Conservation (phyloP, 2,329 filamentous ascomycete genomes). For the Aciculosporium take region DNA sequence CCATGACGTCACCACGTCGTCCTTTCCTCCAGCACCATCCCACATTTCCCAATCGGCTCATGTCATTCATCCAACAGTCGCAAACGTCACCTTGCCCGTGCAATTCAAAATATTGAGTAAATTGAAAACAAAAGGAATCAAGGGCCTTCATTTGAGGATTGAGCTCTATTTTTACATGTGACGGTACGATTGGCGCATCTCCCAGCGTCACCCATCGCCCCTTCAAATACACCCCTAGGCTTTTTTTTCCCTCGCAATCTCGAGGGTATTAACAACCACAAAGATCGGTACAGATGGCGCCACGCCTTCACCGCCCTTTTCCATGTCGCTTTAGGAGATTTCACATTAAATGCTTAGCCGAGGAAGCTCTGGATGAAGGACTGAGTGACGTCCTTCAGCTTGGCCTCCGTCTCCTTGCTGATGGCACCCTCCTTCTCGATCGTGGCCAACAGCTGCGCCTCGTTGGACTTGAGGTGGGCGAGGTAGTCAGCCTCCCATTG, state of each 20-base stretch:
- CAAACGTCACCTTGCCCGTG: background rate
- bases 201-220: conserved; percentile 30
- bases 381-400: conserved; percentile 60
- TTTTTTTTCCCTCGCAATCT: conserved; percentile 29
- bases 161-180: conserved; percentile 49
- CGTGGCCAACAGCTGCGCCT: conserved; percentile 65
- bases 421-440: conserved; percentile 94
- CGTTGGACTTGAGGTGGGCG: conserved; percentile 79
- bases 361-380: conserved; percentile 91
- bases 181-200: conserved; percentile 34
- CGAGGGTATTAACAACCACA: conserved; percentile 24
- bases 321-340: conserved; percentile 17
- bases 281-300: conserved; percentile 36
- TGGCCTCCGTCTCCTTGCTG: conserved; percentile 84
- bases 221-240: conserved; percentile 32
- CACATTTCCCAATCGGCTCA: too few relatives aligned
- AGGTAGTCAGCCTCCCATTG: conserved; percentile 93
- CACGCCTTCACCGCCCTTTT: conserved; percentile 22
- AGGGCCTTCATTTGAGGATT: conserved; percentile 47
- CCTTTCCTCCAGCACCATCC: too few relatives aligned
- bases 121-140: conserved; percentile 42
- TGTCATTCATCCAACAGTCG: background rate
- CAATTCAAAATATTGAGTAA: background rate
- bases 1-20: background rate
- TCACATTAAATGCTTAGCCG: conserved; percentile 29